Base-by-base conservation (phyloP, 768 basidiomycete genomes). In the Leucogyrophana mollusca region DNA sequence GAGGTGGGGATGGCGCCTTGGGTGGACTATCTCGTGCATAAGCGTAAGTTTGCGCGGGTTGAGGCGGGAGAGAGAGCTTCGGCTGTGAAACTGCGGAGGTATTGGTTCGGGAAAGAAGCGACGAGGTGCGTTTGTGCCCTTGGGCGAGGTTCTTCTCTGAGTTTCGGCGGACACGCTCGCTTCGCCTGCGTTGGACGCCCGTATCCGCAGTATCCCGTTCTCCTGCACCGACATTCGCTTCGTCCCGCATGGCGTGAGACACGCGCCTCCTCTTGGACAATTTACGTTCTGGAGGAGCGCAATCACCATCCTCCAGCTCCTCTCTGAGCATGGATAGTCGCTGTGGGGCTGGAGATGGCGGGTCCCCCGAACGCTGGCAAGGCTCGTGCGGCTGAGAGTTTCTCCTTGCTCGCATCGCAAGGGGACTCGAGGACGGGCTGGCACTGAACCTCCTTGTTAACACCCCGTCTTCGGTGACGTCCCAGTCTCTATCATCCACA, bases 271-370 rank as follows among this genome's bases (percentile, higher is more conserved):
- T 49, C 44, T 64, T 62, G 9, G 20, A 37, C 8, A 21, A n/a
- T 37, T 37, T 21, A 16, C 35, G 35, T 9, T 37, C 7, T 37
- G 20, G 35, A 16, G n/a, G n/a, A 8, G 35, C 7, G 27, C 13
- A 30, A 13, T 30, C 27, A 13, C 13, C 27, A 30, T 30, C 27
- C 27, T 30, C 27, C 13, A 30, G 13, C 13, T 61, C 67, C 34
- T 67, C 65, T 39, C 41, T 45, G 14, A 67, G 47, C 40, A 62
- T 53, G 23, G 56, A 46, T 9, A 65, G 62, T 18, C 43, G 24
- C 13, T 20, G 21, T 30, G 22, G 3, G 9, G 35, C 27, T 30
- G 27, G 27, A 6, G 27, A 30, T 13, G 27, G 27, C 13, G 27
- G 27, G 13, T 30, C 27, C 13, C 13, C 7, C 27, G 7, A 30